Conservation (phyloP, 257 asterid species). For the Ocimum tenuiflorum region DNA sequence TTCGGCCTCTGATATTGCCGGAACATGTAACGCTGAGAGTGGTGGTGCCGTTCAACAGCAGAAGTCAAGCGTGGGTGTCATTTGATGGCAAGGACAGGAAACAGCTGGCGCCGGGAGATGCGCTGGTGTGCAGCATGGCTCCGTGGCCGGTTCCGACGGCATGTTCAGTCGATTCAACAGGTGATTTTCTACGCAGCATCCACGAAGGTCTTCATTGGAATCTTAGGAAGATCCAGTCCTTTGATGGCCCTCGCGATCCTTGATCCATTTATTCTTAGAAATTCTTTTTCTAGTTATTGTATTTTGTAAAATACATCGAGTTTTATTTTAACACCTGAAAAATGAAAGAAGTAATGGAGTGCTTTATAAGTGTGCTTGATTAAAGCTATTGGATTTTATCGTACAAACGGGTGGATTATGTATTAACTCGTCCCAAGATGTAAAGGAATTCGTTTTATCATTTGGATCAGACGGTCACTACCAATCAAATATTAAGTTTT, state of each 20-base stretch:
- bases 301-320: background rate
- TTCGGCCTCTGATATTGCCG: conserved; percentile 85
- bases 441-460: no score
- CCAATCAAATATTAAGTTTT: no score
- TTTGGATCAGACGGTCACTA: no score
- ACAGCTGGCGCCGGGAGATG: conserved; percentile 80
- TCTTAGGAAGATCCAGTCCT: conserved; percentile 78
- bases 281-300: background rate
- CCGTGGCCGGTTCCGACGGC: conserved; percentile 99
- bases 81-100: conserved; percentile 91
- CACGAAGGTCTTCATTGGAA: conserved; percentile 98
- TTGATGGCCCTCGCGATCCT: conserved; percentile 73
- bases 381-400: background rate
- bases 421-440: no score
- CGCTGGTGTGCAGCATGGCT: conserved; percentile 95
- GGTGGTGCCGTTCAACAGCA: conserved; percentile 78
- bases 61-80: conserved; percentile 97
- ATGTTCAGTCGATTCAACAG: conserved; percentile 68
- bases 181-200: conserved; percentile 80
- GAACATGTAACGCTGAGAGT: conserved; percentile 79
- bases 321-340: background rate
- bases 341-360: background rate
- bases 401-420: background rate
- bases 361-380: no score
- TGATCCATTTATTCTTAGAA: background rate